Evolutionary conservation across 306 rosid genomes (phyloP).

Genomic region (Cicer chorassanicum): DNA sequence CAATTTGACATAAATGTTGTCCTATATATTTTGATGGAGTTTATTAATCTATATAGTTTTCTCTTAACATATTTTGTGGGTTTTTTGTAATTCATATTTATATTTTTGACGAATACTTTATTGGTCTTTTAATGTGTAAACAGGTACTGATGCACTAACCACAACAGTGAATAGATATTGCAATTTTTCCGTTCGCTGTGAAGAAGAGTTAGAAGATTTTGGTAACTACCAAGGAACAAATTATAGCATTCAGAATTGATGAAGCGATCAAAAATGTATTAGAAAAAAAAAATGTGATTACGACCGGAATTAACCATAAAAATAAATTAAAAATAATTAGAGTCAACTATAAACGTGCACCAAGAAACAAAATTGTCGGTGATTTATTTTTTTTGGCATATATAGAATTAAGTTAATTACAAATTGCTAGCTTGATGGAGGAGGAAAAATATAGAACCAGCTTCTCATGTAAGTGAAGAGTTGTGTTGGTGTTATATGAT

Average conservation of each 20-base stretch:
- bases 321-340: constrained; percentile 1
- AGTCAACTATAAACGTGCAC: constrained; percentile 4
- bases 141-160: constrained; percentile 61
- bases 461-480: constrained; percentile 37
- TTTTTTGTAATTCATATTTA: background rate
- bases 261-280: constrained; percentile 14
- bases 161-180: constrained; percentile 37
- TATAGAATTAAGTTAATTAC: background rate
- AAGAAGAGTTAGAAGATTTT: constrained; percentile 39
- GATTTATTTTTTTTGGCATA: background rate
- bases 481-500: constrained; percentile 7
- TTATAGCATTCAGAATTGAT: constrained; percentile 23
- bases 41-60: too few relatives aligned
- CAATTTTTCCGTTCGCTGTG: constrained; percentile 38
- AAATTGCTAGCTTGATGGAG: constrained; percentile 16
- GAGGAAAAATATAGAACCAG: background rate
- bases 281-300: constrained; percentile 27
- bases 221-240: constrained; percentile 27
- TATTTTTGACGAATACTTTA: background rate
- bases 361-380: background rate
- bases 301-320: constrained; percentile 20
- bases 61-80: background rate
- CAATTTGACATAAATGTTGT: too few relatives aligned
- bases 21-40: too few relatives aligned
- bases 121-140: constrained; percentile 18